These are phyloP conservation scores for Candida mattraensis DNA, from an alignment of 805 yeast species.

Conservation along the genomic window DNA sequence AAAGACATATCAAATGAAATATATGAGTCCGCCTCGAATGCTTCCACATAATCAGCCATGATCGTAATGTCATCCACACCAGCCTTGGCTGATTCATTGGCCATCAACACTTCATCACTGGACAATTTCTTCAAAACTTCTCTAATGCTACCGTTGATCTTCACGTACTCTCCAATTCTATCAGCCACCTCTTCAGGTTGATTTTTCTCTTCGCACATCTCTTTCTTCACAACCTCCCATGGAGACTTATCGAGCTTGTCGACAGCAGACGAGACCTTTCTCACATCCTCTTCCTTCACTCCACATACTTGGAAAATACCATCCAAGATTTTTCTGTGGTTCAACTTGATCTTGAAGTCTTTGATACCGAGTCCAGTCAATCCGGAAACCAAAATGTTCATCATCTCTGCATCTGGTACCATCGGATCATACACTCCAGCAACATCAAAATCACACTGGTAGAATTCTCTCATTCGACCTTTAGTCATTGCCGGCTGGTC, in stretches of 20 bases:
- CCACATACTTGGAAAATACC: conserved; percentile 96
- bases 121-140: conserved; percentile 59
- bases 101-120: conserved; percentile 54
- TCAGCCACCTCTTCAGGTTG: conserved; percentile 93
- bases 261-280: conserved; percentile 92
- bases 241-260: conserved; percentile 95
- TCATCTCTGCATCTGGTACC: conserved; percentile 95
- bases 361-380: conserved; percentile 77
- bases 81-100: conserved; percentile 69
- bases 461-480: conserved; percentile 99
- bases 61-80: conserved; percentile 82
- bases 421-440: conserved; percentile 91
- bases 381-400: conserved; percentile 82
- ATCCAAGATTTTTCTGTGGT: conserved; percentile 93
- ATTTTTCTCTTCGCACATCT: conserved; percentile 87
- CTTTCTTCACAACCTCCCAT: conserved; percentile 91
- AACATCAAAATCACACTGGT: conserved; percentile 97
- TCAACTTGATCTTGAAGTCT: conserved; percentile 88
- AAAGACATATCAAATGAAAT: conserved; percentile 89
- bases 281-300: conserved; percentile 88
- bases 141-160: conserved; percentile 72
- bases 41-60: conserved; percentile 75
- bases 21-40: conserved; percentile 67
- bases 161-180: conserved; percentile 87
- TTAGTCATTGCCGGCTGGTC: conserved; percentile 99